Evolutionary conservation across 108 stramenopile species (phyloP), one percentile per base, ranked within the genome.

Genomic region (Cyclotella atomus): DNA sequence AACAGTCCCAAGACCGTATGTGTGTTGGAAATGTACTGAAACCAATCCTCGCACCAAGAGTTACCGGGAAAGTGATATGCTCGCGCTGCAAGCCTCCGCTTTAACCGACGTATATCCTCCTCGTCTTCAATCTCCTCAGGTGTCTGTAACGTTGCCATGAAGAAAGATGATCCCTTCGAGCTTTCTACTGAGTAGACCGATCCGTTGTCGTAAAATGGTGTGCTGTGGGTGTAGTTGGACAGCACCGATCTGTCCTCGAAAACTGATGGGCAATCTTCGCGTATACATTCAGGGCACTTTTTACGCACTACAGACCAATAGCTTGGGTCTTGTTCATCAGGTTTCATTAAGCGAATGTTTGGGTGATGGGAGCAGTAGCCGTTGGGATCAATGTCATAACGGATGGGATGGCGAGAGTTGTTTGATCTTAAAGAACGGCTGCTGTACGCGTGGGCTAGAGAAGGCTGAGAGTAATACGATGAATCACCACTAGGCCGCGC

Each of bases 1-100:
- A 79, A 83, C 19, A 83, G 20, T 19, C 83, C 83, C 44, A 83
- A 50, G 4, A 83, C 71, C 12, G 83, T 79, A 29, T 83, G 83
- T 19, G 74, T 80, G 44, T 83, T 83, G 34, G 59, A 60, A 1
- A 83, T 21, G 27, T 79, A 79, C 50, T 65, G 83, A 53, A 83
- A 67, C 83, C 78, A 83, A 34, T 83, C 83, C 14, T 73, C 59
- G 16, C 78, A 77, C 83, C 83, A 83, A 0, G 69, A 30, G 34
- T 83, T 77, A 8, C 82, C 82, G 0, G 82, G 82, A 36, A 83
- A 78, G 32, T 83, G 82, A 52, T 83, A 83, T 7, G 82, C 76
- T 5, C 82, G 72, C 14, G 76, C 77, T 2, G 82, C 82, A 34
- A 83, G 38, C 0, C 82, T 35, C 17, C 77, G 82, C 56, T 74